Percentiles rank a stretch among this genome's conserved stretches.
Evolutionary conservation across 148 eudicot species (phyloP).

Genomic region (Rhododendron henanense): DNA sequence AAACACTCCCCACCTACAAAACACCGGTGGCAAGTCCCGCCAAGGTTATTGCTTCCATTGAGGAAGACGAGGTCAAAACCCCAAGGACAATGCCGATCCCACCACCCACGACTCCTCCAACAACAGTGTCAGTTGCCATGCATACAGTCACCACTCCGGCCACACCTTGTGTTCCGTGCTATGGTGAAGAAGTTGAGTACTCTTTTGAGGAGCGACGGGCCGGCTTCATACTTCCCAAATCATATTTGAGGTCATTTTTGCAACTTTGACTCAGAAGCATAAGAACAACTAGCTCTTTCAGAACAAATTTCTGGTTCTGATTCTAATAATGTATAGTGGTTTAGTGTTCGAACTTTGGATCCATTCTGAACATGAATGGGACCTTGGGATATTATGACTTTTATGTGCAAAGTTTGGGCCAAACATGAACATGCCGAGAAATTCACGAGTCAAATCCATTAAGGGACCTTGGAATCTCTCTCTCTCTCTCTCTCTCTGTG

Average conservation of each 20-base stretch:
- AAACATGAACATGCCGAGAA: neutral
- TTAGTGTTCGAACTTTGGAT: neutral
- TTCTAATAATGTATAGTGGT: neutral
- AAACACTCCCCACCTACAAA: conserved; percentile 18
- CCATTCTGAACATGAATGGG: neutral
- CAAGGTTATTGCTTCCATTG: conserved; percentile 20
- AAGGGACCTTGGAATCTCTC: neutral
- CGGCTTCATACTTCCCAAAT: conserved; percentile 37
- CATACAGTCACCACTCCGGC: conserved; percentile 44
- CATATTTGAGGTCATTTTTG: conserved; percentile 13
- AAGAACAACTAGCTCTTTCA: neutral
- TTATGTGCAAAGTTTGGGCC: neutral
- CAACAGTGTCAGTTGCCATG: conserved; percentile 36
- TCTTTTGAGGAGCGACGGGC: conserved; percentile 79
- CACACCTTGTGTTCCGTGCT: conserved; percentile 29
- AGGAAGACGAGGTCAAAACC: conserved; percentile 28
- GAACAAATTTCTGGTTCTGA: too few relatives aligned
- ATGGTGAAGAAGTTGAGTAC: conserved; percentile 37
- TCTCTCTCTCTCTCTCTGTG: neutral
- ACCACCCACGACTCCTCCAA: conserved; percentile 44
- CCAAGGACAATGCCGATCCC: conserved; percentile 39
- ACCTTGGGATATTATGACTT: neutral
- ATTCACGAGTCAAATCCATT: neutral
- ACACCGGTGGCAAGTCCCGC: conserved; percentile 43
- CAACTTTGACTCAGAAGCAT: conserved; percentile 6